Conservation (phyloP, 2,329 filamentous ascomycete genomes). For the Pezicula rhizophila region DNA sequence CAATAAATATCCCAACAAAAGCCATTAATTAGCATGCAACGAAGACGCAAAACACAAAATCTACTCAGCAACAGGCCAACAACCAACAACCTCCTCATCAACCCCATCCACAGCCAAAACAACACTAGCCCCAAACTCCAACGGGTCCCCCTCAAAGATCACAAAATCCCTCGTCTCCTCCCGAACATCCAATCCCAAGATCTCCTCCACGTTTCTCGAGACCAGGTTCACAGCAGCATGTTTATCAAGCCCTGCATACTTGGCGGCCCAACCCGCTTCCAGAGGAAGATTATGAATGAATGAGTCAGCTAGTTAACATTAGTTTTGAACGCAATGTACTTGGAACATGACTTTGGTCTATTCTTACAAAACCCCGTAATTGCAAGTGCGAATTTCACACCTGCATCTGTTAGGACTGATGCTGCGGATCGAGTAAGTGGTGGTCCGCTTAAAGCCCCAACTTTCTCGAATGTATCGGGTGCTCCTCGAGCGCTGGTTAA, state of each 20-base stretch:
- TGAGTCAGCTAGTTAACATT: slow-evolving; percentile 21
- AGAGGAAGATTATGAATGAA: slow-evolving; percentile 34
- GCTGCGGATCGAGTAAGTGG: slow-evolving; percentile 35
- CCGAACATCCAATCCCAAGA: slow-evolving; percentile 28
- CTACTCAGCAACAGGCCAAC: slow-evolving; percentile 23
- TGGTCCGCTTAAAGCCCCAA: slow-evolving; percentile 33
- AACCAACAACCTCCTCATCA: slow-evolving; percentile 26
- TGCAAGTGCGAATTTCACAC: slow-evolving; percentile 32
- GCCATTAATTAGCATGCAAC: too few species aligned
- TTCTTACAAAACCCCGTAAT: slow-evolving; percentile 5
- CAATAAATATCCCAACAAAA: too few species aligned
- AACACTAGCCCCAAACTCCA: slow-evolving; percentile 34
- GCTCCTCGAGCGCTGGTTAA: slow-evolving; percentile 32
- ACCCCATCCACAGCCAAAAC: slow-evolving; percentile 30
- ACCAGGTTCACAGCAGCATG: slow-evolving; percentile 31
- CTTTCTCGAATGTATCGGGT: slow-evolving; percentile 30
- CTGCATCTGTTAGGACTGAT: slow-evolving; percentile 33
- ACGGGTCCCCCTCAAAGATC: slow-evolving; percentile 36
- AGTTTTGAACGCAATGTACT: too few species aligned
- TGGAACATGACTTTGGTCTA: too few species aligned
- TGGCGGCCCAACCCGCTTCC: slow-evolving; percentile 35
- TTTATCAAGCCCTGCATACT: slow-evolving; percentile 31
- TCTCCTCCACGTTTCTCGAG: slow-evolving; percentile 34
- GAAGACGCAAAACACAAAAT: too few species aligned
- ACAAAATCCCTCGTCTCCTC: slow-evolving; percentile 33